These are phyloP conservation scores for Colletotrichum sp. DNA, from an alignment of 2,329 filamentous ascomycete genomes.

Conservation along the genomic window DNA sequence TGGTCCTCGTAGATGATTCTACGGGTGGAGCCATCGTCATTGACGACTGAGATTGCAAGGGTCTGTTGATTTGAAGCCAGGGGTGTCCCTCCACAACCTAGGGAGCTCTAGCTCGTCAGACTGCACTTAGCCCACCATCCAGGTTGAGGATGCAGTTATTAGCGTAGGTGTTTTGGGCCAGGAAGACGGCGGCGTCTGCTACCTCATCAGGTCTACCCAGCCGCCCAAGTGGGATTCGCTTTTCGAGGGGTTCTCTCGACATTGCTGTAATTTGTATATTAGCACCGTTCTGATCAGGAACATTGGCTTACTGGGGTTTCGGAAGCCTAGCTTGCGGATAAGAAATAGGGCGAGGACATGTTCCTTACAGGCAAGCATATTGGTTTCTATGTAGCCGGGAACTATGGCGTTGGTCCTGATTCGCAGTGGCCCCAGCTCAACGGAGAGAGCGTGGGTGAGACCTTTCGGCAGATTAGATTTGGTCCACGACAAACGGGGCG, in stretches of 20 bases:
- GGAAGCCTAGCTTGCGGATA: not conserved
- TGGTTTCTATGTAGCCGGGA: constrained; percentile 82
- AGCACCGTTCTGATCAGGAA: constrained; percentile 24
- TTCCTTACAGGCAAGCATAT: constrained; percentile 74
- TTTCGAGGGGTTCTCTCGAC: constrained; percentile 29
- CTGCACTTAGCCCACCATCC: constrained; percentile 81
- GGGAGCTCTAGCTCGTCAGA: constrained; percentile 38
- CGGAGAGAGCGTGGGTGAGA: constrained; percentile 71
- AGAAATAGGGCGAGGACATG: not conserved
- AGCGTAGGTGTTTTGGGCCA: constrained; percentile 79
- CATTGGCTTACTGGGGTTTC: not conserved
- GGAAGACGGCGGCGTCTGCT: constrained; percentile 81
- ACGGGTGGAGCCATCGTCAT: constrained; percentile 71
- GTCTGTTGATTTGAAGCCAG: not conserved
- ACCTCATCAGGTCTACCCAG: constrained; percentile 75
- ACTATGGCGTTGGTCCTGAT: constrained; percentile 82
- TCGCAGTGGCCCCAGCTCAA: constrained; percentile 62
- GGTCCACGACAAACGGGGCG: not conserved
- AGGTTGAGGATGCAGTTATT: constrained; percentile 88
- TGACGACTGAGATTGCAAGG: constrained; percentile 52
- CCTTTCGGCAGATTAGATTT: constrained; percentile 45
- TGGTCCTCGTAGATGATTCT: constrained; percentile 35
- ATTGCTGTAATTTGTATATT: constrained; percentile 42
- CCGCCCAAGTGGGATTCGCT: constrained; percentile 47
- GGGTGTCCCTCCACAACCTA: not conserved